Base-by-base conservation (phyloP, 306 rosid species). In the Gastrolobium villosum region DNA sequence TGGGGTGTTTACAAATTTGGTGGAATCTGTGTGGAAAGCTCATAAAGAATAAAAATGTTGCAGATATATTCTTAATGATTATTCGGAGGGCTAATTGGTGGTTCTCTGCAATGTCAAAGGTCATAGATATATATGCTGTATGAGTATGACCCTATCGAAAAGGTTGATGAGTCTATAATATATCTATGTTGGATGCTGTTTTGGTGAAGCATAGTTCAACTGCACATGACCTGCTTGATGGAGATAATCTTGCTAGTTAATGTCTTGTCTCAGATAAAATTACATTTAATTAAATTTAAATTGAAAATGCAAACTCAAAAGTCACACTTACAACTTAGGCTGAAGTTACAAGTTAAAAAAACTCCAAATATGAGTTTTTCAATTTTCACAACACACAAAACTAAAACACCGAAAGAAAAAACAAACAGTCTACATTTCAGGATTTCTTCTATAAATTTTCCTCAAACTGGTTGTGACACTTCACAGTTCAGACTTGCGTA, bases 1-100 rank as follows among this genome's bases (percentile, higher is more conserved):
- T 95, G 99, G 99, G 89, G 98, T n/a, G 92, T 95, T 41, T 98
- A 93, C 83, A 95, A 95, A 66, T 95, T 95, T 85, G 99, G 99
- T 37, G 99, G 99, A 68, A 95, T 98, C 10, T 95, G 99, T 70
- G 90, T 95, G 79, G 98, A 94, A 77, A 93, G 67, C 79, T 78
- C 99, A 0, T 89, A 88, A 15, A 93, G 99, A 84, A 93, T 95
- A 53, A 86, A 88, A 93, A 87, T 84, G 98, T 95, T 70, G 98
- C 86, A 0, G 84, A 95, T 52, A 86, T 95, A 70, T 95, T 84
- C 39, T 93, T 6, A 86, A 39, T 10, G 99, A 95, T 77, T 90
- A 85, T 78, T 91, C 99, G 0, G 98, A 93, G 81, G 90, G 88
- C 88, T 93, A 87, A 86, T 65, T 95, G 74, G 94, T 93, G 26